phyloP scores from a whole-genome alignment of 495 filamentous ascomycete genomes.

The Symbiotaphrina buchneri region DNA sequence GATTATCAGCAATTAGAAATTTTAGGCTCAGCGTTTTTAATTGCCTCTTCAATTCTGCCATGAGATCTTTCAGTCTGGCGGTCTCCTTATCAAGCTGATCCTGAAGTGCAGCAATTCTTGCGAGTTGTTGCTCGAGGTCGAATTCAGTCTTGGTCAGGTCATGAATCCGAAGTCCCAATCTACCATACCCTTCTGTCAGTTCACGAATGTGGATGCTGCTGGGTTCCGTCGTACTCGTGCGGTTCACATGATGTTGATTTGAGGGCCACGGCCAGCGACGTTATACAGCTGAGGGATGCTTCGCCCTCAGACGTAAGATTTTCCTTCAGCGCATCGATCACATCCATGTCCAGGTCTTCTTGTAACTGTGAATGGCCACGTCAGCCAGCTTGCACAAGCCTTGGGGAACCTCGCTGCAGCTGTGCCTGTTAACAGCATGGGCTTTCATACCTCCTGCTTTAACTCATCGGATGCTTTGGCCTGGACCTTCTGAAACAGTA shows the following conservation, averaged over 20 bases:
- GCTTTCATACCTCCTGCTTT: conserved; percentile 13
- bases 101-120: conserved; percentile 7
- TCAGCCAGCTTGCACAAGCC: conserved; percentile 3
- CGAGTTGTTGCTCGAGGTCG: conserved; percentile 7
- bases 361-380: too few species aligned
- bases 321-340: conserved; percentile 7
- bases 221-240: conserved; percentile 5
- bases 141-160: conserved; percentile 8
- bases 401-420: conserved; percentile 1
- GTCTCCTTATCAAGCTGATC: conserved; percentile 17
- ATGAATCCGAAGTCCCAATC: conserved; percentile 8
- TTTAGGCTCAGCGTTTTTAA: too few species aligned
- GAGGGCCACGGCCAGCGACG: conserved; percentile 12
- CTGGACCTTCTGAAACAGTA: conserved; percentile 33
- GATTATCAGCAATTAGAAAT: too few species aligned
- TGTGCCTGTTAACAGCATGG: not conserved
- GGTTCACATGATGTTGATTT: conserved; percentile 7
- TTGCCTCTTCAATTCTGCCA: too few species aligned
- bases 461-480: conserved; percentile 22
- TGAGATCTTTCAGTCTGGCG: too few species aligned
- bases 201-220: not conserved
- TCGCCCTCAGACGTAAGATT: conserved; percentile 9
- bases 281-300: conserved; percentile 10
- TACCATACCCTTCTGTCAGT: not conserved
- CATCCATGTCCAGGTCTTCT: conserved; percentile 5